Evolutionary conservation across 78 protist species (phyloP).

Genomic region (Dictyostelium intermedium): DNA sequence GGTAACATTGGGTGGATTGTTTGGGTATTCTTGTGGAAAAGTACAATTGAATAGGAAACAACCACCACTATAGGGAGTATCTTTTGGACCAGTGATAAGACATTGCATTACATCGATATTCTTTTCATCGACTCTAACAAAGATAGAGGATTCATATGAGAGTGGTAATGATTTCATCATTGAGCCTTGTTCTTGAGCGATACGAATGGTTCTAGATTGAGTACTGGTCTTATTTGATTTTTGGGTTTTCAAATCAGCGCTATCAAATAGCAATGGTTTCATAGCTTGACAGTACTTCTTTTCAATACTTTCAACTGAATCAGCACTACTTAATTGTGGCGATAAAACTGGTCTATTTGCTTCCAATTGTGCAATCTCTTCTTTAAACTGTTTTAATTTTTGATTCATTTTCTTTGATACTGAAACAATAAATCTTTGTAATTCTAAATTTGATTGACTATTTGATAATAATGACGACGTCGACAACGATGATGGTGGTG

Average conservation of each 20-base stretch:
- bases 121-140: slow-evolving; percentile 76
- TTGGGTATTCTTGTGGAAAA: slow-evolving; percentile 83
- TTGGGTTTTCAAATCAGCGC: background rate
- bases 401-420: slow-evolving; percentile 15
- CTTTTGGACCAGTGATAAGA: slow-evolving; percentile 83
- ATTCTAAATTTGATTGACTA: background rate
- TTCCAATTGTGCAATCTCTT: slow-evolving; percentile 37
- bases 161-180: slow-evolving; percentile 71
- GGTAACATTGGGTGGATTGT: slow-evolving; percentile 79
- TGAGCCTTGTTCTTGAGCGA: slow-evolving; percentile 79
- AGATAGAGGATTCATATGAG: slow-evolving; percentile 16
- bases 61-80: slow-evolving; percentile 77
- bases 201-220: slow-evolving; percentile 52
- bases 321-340: background rate
- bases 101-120: slow-evolving; percentile 62
- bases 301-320: slow-evolving; percentile 15
- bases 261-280: slow-evolving; percentile 29
- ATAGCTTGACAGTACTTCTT: background rate
- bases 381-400: slow-evolving; percentile 29
- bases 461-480: background rate
- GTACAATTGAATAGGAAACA: slow-evolving; percentile 75
- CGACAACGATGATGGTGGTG: background rate
- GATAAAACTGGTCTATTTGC: background rate
- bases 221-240: background rate
- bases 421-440: background rate